These are phyloP conservation scores for Rhizopogon sp. DNA, from an alignment of 768 basidiomycete genomes.

Conservation along the genomic window DNA sequence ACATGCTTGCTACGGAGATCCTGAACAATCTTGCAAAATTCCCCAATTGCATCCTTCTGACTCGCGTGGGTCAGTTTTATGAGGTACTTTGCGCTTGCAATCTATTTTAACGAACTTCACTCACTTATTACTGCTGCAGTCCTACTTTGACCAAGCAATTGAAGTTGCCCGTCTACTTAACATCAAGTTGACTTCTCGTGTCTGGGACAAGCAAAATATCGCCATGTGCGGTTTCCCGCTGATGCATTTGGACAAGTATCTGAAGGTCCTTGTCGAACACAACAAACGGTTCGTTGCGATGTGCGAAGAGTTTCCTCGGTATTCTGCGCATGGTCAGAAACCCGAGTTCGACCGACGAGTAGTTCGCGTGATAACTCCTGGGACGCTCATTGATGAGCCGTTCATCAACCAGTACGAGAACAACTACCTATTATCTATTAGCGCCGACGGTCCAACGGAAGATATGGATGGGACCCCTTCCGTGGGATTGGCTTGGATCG, in stretches of 20 bases:
- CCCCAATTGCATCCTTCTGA: constrained; percentile 86
- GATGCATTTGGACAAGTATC: constrained; percentile 76
- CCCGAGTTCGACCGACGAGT: constrained; percentile 76
- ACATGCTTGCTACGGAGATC: constrained; percentile 64
- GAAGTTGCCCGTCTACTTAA: constrained; percentile 72
- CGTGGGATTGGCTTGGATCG: constrained; percentile 88
- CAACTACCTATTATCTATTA: constrained; percentile 81
- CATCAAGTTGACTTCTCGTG: constrained; percentile 77
- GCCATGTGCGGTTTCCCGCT: constrained; percentile 93
- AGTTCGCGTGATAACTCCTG: constrained; percentile 84
- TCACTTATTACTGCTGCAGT: constrained; percentile 40
- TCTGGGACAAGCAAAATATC: constrained; percentile 65
- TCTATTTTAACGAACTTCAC: constrained; percentile 1
- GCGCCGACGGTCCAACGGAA: constrained; percentile 9
- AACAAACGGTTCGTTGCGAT: constrained; percentile 84
- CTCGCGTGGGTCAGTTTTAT: constrained; percentile 92
- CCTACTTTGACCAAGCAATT: constrained; percentile 88
- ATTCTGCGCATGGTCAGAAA: constrained; percentile 40
- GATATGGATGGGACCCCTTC: constrained; percentile 5
- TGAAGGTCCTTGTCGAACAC: constrained; percentile 81
- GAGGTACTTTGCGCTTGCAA: constrained; percentile 50
- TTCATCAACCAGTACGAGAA: constrained; percentile 85
- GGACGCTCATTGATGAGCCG: constrained; percentile 88
- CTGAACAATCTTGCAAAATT: constrained; percentile 67
- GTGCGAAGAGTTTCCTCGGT: constrained; percentile 83